Evolutionary conservation across 805 yeast genomes (phyloP), one percentile per base, ranked within the genome.

Genomic region (Cyberlindnera euphorbiae): DNA sequence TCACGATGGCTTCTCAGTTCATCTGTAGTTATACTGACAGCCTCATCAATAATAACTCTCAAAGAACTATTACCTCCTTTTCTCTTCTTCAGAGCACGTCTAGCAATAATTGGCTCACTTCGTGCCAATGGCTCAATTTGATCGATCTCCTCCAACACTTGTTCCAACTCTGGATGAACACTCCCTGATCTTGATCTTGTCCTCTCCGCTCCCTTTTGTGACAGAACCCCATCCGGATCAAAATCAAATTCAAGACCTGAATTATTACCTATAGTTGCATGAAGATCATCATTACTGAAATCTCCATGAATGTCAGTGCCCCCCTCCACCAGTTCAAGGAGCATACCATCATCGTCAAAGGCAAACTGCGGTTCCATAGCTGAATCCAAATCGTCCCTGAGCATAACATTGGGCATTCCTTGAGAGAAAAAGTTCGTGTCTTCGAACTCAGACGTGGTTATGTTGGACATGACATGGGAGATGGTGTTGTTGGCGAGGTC

Each of bases 341-440:
- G 33, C 35, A 50, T 33, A 4, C 58, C 58, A 28, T 52, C 46
- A n/a, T 47, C 56, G 34, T 49, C 49, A 29, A 53, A 53, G 0
- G 52, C 54, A 41, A 54, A 53, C 24, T 48, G 46, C 2, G 52
- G 53, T 16, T 43, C 49, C 5, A 29, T 16, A 9, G 26, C 35
- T 23, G 41, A 42, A 3, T 50, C 51, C 18, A 41, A 42, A 3
- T 46, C 54, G 28, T 42, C 43, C 6, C 15, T 10, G 8, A 31
- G 13, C 4, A 30, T n/a, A 8, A 9, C 45, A 18, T 19, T 28
- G 8, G 22, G 16, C 5, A 14, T 18, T 17, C 30, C 38, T 2
- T 31, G 28, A 1, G 39, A 41, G 15, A 44, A 26, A 3, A 27
- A 12, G 6, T 4, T 22, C 2, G 29, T 34, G 5, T 42, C 46